Percentiles rank a stretch among this genome's conserved stretches.
These are phyloP conservation scores for Saussurea involucrata DNA, from an alignment of 129 eudicot species.

Conservation along the genomic window DNA sequence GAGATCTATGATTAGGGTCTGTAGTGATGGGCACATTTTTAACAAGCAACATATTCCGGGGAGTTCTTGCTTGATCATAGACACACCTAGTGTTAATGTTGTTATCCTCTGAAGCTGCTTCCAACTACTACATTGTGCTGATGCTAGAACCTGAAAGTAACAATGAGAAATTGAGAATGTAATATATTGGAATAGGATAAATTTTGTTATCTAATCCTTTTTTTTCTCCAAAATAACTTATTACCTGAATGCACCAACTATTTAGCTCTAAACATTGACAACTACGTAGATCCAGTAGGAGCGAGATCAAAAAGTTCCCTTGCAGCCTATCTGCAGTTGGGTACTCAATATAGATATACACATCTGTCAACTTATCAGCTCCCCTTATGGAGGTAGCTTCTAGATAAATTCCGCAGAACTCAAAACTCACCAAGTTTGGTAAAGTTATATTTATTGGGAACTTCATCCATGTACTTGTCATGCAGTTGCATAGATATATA, in stretches of 20 bases:
- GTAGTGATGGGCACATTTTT: background rate
- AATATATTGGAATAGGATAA: too few relatives aligned
- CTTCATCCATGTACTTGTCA: background rate
- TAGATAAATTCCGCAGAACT: background rate
- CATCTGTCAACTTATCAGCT: background rate
- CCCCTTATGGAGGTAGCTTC: background rate
- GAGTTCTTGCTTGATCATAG: constrained; percentile 12
- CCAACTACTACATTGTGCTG: background rate
- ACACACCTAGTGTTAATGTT: background rate
- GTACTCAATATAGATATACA: background rate
- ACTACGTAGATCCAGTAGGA: background rate
- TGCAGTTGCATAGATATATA: constrained; percentile 2
- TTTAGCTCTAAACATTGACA: background rate
- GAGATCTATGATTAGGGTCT: background rate
- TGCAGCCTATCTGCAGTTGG: background rate
- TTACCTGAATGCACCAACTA: constrained; percentile 26
- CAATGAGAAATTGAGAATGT: background rate
- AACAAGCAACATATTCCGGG: constrained; percentile 14
- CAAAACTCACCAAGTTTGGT: background rate
- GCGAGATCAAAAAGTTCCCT: background rate
- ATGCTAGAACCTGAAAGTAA: constrained; percentile 7
- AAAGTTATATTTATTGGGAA: background rate
- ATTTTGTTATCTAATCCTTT: background rate
- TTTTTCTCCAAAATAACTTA: background rate
- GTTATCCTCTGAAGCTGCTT: background rate